phyloP scores from a whole-genome alignment of 2,329 filamentous ascomycete species.

The Chrysoporthe cubensis region DNA sequence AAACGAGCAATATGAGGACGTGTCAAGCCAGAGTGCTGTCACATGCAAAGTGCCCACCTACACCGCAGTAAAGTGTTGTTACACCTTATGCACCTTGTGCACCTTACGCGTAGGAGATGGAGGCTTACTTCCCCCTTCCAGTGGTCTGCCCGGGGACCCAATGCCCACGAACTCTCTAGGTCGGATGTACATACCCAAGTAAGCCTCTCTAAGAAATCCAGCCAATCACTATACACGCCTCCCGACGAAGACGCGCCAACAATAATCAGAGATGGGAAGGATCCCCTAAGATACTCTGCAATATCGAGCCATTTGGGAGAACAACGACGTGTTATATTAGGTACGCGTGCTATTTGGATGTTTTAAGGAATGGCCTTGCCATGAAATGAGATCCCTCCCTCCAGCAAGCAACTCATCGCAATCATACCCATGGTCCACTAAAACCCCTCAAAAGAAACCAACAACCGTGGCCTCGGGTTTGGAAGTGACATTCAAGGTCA shows the following conservation, averaged over 20 bases:
- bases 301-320: neutral
- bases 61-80: neutral
- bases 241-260: neutral
- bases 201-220: neutral
- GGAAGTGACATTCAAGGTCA: neutral
- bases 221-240: neutral
- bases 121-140: neutral
- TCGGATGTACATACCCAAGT: neutral
- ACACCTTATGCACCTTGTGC: too few relatives aligned
- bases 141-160: too few relatives aligned
- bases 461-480: neutral
- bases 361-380: neutral
- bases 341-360: slow-evolving; percentile 9
- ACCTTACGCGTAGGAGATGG: neutral
- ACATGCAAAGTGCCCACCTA: neutral
- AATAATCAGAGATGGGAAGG: neutral
- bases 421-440: slow-evolving; percentile 4
- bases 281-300: neutral
- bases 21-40: neutral
- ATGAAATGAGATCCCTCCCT: neutral
- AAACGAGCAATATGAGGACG: neutral
- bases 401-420: neutral
- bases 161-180: too few relatives aligned
- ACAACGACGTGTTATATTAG: slow-evolving; percentile 5
- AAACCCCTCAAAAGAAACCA: neutral